phyloP scores from a whole-genome alignment of 345 rosid genomes.

The Streptanthus diversifolius region DNA sequence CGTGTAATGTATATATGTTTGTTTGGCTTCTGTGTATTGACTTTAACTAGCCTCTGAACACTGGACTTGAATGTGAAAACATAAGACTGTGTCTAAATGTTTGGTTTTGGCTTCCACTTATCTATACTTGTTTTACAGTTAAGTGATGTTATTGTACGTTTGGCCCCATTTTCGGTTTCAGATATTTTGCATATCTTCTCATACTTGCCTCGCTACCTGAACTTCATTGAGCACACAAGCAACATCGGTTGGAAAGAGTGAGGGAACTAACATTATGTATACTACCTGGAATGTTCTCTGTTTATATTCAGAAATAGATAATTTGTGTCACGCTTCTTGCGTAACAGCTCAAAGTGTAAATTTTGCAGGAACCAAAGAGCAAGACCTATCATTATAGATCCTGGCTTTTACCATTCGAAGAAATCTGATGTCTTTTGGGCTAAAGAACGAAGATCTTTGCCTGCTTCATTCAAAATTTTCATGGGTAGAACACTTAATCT shows the following conservation, averaged over 20 bases:
- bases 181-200: conserved; percentile 91
- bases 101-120: not conserved
- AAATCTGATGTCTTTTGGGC: conserved; percentile 87
- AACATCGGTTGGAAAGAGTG: conserved; percentile 94
- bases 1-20: not conserved
- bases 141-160: conserved; percentile 8
- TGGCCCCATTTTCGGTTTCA: conserved; percentile 41
- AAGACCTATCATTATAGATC: conserved; percentile 83
- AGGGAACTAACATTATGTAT: conserved; percentile 41
- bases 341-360: not conserved
- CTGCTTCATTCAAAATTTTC: conserved; percentile 85
- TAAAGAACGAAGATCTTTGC: conserved; percentile 78
- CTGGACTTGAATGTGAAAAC: not conserved
- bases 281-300: conserved; percentile 10
- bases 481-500: conserved; percentile 45
- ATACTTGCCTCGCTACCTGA: conserved; percentile 83
- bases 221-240: conserved; percentile 94
- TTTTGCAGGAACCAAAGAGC: conserved; percentile 69
- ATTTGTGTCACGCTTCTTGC: not conserved
- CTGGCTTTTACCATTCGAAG: conserved; percentile 79
- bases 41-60: conserved; percentile 2
- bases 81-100: not conserved
- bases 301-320: not conserved
- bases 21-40: not conserved
- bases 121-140: not conserved